Evolutionary conservation across 2,329 filamentous ascomycete genomes (phyloP), one percentile per base, ranked within the genome.

Genomic region (Talaromyces sp.): DNA sequence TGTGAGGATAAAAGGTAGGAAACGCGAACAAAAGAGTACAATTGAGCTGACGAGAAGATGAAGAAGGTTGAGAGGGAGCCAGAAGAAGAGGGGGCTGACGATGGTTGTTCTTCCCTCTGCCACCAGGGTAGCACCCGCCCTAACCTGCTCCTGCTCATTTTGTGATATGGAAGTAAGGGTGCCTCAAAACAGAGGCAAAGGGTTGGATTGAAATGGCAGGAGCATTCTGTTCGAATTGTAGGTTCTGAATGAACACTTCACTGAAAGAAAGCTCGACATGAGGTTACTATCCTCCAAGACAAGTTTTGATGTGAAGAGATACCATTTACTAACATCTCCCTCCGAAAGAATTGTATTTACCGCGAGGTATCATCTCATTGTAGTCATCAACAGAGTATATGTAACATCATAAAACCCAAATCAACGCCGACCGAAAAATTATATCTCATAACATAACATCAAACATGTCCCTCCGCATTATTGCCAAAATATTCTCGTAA

Each of bases 401-500:
- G 39, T 37, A 33, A 56, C 22, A 56, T 22, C 8, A 47, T 10
- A 7, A 4, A 4, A 22, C n/a, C 11, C n/a, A 47, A 22, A 19
- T 5, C 17, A 43, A 50, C 39, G 52, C 52, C 52, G 11, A 39
- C n/a, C 31, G 10, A n/a, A 56, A 33, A n/a, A 13, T 19, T 19
- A 52, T 54, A 56, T 56, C 33, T 25, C 52, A 25, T 39, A 56
- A 56, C 33, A 25, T 22, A 35, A 37, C 52, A 56, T 37, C 52
- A 25, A 22, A 37, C 33, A 37, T 56, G 25, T 9, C 33, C 33
- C 22, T 22, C 52, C 52, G 11, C 19, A 68, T 56, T 67, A 10
- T 72, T 66, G 68, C 19, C n/a, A 17, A 5, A 45, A 31, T 27
- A 9, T 37, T 11, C 33, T 27, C 33, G 15, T 33, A 56, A 57